Conservation (phyloP, 2,329 filamentous ascomycete species). For the Diaporthe helianthi region DNA sequence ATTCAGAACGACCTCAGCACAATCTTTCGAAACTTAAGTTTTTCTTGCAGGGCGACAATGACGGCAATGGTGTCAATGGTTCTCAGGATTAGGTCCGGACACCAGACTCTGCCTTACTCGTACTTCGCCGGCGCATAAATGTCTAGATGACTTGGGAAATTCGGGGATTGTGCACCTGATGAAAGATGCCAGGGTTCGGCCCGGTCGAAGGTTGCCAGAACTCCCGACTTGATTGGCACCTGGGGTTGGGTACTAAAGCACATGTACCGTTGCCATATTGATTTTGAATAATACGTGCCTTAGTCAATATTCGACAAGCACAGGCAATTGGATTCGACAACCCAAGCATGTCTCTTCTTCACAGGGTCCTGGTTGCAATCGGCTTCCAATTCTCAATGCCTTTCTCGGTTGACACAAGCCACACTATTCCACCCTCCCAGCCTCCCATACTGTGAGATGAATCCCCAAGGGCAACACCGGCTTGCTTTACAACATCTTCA, state of each 20-base stretch:
- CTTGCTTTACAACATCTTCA: constrained; percentile 37
- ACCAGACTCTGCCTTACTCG: no score
- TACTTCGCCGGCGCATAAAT: fast-evolving
- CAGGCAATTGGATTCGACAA: background rate
- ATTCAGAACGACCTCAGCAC: no score
- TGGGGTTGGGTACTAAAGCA: no score
- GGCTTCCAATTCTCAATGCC: constrained; percentile 43
- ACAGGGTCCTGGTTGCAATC: constrained; percentile 41
- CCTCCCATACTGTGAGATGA: constrained; percentile 24
- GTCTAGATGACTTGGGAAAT: background rate
- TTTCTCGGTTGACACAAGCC: constrained; percentile 43
- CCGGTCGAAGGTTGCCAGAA: background rate
- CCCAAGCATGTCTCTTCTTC: background rate
- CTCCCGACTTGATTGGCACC: no score
- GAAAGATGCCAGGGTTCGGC: background rate
- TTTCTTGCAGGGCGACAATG: no score
- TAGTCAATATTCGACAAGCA: background rate
- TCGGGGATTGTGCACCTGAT: background rate
- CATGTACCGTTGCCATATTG: no score
- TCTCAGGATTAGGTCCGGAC: background rate
- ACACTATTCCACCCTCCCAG: constrained; percentile 43
- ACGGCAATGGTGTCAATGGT: no score
- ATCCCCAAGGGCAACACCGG: constrained; percentile 36
- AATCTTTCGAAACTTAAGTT: no score
- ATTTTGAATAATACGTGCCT: background rate